Evolutionary conservation across 169 alveolate species (phyloP).

Genomic region (Plasmodium reichenowi): DNA sequence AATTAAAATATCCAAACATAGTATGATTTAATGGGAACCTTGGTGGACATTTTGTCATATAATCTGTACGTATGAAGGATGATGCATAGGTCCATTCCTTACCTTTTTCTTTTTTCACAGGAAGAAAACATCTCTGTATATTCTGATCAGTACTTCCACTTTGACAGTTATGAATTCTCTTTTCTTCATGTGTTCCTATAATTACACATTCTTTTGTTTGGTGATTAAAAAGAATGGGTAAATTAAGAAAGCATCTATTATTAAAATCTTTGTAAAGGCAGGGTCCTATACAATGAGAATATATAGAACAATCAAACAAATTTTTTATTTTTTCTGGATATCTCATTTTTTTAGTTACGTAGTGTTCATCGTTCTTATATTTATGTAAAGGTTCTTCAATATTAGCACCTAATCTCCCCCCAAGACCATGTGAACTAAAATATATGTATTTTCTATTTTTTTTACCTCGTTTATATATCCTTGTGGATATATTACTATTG

Average conservation of each 20-base stretch:
- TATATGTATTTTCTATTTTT: constrained; percentile 15
- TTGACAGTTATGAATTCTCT: constrained; percentile 23
- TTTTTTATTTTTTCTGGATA: constrained; percentile 17
- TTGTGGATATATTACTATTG: background rate
- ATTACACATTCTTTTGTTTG: constrained; percentile 53
- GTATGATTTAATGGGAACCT: constrained; percentile 64
- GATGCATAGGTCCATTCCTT: constrained; percentile 70
- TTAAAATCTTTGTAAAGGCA: constrained; percentile 63
- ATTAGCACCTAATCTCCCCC: constrained; percentile 67
- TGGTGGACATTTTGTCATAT: constrained; percentile 61
- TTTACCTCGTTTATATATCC: constrained; percentile 2
- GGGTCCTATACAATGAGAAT: constrained; percentile 71
- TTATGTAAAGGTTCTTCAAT: constrained; percentile 28
- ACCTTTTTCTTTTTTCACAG: constrained; percentile 47
- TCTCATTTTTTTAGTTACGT: constrained; percentile 46
- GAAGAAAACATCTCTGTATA: constrained; percentile 35
- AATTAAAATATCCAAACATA: constrained; percentile 47
- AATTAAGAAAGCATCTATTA: constrained; percentile 58
- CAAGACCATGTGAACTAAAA: constrained; percentile 65
- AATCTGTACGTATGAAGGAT: constrained; percentile 68
- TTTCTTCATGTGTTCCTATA: constrained; percentile 60
- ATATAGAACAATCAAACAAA: constrained; percentile 63
- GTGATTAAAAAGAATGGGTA: constrained; percentile 61
- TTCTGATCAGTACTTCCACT: background rate
- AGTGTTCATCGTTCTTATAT: constrained; percentile 26